A percentile compares a stretch with the other conserved stretches of the same genome.
Evolutionary conservation across 1,139 yeast species (phyloP).

Genomic region (Magnusiomyces tetraspermus): DNA sequence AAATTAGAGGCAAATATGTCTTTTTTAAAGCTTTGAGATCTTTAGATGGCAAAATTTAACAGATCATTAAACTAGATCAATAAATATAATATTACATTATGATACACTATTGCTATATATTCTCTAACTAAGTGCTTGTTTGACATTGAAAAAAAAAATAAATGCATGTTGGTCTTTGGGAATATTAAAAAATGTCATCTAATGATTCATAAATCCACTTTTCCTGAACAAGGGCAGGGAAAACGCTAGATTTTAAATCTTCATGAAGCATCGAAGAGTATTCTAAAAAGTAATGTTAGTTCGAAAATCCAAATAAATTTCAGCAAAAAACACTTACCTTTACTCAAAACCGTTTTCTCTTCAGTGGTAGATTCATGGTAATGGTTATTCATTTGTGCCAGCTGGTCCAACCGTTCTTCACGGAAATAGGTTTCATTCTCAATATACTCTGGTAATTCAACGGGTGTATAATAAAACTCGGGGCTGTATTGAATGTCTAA

Average conservation of each 20-base stretch:
- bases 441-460: neutral
- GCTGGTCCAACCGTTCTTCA: neutral
- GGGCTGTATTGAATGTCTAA: neutral
- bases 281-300: neutral
- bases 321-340: neutral
- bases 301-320: neutral
- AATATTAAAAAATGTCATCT: constrained; percentile 2
- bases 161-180: too few relatives aligned
- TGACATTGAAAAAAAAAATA: too few relatives aligned
- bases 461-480: neutral
- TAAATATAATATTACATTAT: too few relatives aligned
- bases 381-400: neutral
- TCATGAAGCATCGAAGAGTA: neutral
- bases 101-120: too few relatives aligned
- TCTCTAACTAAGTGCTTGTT: too few relatives aligned
- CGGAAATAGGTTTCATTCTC: neutral
- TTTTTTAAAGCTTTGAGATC: too few relatives aligned
- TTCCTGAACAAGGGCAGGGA: constrained; percentile 2
- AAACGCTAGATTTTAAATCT: constrained; percentile 1
- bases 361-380: neutral
- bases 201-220: constrained; percentile 3
- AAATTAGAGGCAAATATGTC: too few relatives aligned
- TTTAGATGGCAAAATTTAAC: too few relatives aligned
- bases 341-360: neutral
- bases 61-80: too few relatives aligned